These are phyloP conservation scores for Megacollybia marginata DNA, from an alignment of 768 basidiomycete genomes.

Conservation along the genomic window DNA sequence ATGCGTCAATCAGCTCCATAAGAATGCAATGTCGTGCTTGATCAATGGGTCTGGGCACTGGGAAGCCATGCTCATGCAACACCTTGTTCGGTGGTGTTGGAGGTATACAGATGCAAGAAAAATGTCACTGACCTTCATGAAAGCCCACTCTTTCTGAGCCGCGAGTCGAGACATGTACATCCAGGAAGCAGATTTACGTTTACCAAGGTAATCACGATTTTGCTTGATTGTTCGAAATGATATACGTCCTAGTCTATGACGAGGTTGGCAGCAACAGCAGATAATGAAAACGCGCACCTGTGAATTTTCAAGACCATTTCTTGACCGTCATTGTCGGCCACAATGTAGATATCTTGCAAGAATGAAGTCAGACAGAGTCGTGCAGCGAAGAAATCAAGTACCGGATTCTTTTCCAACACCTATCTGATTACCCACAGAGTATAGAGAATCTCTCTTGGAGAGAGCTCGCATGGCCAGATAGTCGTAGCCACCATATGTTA, in stretches of 20 bases:
- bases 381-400: constrained; percentile 16
- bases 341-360: constrained; percentile 75
- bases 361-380: not conserved
- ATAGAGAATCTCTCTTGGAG: constrained; percentile 81
- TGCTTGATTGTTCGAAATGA: constrained; percentile 96
- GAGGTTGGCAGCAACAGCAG: constrained; percentile 2
- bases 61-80: constrained; percentile 85
- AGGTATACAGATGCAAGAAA: not conserved
- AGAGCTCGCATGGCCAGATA: constrained; percentile 91
- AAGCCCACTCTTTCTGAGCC: constrained; percentile 97
- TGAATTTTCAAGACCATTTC: constrained; percentile 93
- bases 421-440: constrained; percentile 94
- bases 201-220: constrained; percentile 94
- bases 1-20: constrained; percentile 95
- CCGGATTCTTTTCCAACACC: constrained; percentile 98
- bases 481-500: constrained; percentile 99
- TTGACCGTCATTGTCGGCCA: constrained; percentile 76
- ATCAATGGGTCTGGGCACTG: constrained; percentile 89
- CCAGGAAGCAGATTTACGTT: constrained; percentile 94
- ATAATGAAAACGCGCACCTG: constrained; percentile 41
- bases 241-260: constrained; percentile 81
- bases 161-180: constrained; percentile 98
- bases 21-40: constrained; percentile 92
- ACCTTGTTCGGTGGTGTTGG: constrained; percentile 41
- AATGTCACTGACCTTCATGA: constrained; percentile 75